Percentiles rank a stretch among this genome's conserved stretches.
These are phyloP conservation scores for Leavenworthia alabamica DNA, from an alignment of 345 rosid genomes.

Conservation along the genomic window DNA sequence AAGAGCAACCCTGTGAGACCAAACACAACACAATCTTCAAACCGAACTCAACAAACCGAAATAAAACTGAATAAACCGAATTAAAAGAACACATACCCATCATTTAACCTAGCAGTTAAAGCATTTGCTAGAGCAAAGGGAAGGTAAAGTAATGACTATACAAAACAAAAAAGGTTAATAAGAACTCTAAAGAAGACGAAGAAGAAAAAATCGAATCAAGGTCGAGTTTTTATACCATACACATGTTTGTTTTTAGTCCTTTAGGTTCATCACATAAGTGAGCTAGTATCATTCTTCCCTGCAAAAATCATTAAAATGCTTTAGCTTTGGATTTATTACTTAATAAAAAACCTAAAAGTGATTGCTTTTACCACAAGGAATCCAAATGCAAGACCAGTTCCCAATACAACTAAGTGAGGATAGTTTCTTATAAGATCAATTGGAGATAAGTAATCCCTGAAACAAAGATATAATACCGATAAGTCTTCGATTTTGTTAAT, in stretches of 20 bases:
- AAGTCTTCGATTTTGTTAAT: neutral
- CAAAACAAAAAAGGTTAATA: neutral
- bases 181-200: neutral
- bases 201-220: neutral
- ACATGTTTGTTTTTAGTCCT: conserved; percentile 97
- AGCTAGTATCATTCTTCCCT: conserved; percentile 99
- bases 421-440: conserved; percentile 65
- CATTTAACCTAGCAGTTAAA: conserved; percentile 79
- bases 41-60: too few relatives aligned
- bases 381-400: conserved; percentile 99
- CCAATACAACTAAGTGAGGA: conserved; percentile 80
- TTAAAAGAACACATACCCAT: conserved; percentile 68
- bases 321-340: conserved; percentile 6
- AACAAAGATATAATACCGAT: neutral
- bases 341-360: too few relatives aligned
- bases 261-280: conserved; percentile 98
- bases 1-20: conserved; percentile 86
- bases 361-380: conserved; percentile 88
- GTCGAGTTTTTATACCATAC: conserved; percentile 68
- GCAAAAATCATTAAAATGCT: conserved; percentile 8
- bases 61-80: too few relatives aligned
- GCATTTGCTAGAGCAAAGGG: conserved; percentile 94
- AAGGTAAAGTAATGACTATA: conserved; percentile 81
- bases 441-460: conserved; percentile 50
- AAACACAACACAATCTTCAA: too few relatives aligned